Percentiles rank a stretch among this genome's conserved stretches.
These are phyloP conservation scores for Fremontodendron californicum DNA, from an alignment of 345 rosid genomes.

Conservation along the genomic window DNA sequence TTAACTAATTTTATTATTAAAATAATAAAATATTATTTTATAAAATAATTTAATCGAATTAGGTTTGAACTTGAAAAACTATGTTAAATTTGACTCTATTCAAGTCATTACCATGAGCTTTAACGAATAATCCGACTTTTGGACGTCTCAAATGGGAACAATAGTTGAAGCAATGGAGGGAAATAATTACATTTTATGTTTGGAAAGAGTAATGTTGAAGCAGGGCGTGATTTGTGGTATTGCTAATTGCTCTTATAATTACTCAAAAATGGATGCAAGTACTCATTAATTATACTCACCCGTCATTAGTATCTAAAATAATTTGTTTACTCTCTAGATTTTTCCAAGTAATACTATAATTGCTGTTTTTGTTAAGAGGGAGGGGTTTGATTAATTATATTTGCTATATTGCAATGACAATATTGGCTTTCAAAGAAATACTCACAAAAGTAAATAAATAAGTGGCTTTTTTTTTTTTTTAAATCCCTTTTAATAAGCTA, in stretches of 20 bases:
- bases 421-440: neutral
- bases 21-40: too few species aligned
- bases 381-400: neutral
- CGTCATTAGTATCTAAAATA: neutral
- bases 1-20: too few species aligned
- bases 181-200: neutral
- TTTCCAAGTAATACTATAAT: neutral
- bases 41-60: too few species aligned
- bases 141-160: neutral
- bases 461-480: neutral
- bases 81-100: too few species aligned
- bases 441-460: neutral
- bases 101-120: too few species aligned
- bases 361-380: neutral
- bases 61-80: too few species aligned
- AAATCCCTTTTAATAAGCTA: too few species aligned
- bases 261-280: neutral
- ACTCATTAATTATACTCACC: neutral
- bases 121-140: too few species aligned
- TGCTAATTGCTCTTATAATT: neutral
- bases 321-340: neutral
- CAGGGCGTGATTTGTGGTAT: slow-evolving; percentile 1
- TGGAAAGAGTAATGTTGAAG: neutral
- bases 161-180: neutral
- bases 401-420: neutral